These are phyloP conservation scores for Sonneratia alba DNA, from an alignment of 345 rosid species.

Conservation along the genomic window DNA sequence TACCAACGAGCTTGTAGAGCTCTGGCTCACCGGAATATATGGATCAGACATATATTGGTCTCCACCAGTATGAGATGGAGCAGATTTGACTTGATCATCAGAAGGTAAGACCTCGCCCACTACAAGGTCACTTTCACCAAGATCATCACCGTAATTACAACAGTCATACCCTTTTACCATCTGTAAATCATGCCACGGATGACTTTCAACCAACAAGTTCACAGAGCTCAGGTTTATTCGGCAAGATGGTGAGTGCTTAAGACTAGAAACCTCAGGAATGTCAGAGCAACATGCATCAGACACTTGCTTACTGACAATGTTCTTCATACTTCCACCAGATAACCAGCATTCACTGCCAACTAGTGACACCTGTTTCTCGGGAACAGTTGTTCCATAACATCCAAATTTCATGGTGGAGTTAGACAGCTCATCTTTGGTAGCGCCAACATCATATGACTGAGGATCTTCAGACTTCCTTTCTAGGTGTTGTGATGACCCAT, in stretches of 20 bases:
- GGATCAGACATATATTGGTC: background rate
- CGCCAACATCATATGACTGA: background rate
- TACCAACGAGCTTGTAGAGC: conserved; percentile 2
- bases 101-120: background rate
- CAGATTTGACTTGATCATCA: background rate
- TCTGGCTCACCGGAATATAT: conserved; percentile 1
- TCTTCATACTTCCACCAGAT: background rate
- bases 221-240: conserved; percentile 6
- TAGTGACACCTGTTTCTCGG: background rate
- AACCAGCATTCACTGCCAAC: background rate
- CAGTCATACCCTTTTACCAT: background rate
- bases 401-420: background rate
- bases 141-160: conserved; percentile 5
- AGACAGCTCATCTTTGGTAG: background rate
- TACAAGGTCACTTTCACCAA: background rate
- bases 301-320: background rate
- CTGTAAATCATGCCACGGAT: background rate
- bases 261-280: conserved; percentile 5
- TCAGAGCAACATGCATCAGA: background rate
- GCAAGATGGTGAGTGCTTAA: conserved; percentile 5
- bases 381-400: background rate
- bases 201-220: background rate
- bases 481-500: background rate
- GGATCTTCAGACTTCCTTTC: background rate
- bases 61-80: background rate